Evolutionary conservation across 164 flowering plant genomes (phyloP), one percentile per base, ranked within the genome.

Genomic region (Sedum album): DNA sequence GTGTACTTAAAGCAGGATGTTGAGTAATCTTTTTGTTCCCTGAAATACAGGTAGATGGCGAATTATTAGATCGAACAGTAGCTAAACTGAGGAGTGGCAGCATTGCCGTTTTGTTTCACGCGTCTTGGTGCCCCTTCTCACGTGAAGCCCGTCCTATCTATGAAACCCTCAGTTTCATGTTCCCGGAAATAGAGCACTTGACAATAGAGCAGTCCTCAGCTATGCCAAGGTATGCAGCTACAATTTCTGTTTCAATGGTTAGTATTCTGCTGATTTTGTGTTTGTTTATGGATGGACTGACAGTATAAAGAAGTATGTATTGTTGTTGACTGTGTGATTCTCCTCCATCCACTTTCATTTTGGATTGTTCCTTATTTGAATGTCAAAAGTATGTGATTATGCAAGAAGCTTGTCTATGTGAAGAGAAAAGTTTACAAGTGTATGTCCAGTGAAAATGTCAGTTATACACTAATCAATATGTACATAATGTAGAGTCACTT

Each of bases 121-220:
- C 89, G 60, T 79, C 93, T 66, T 82, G 92, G 90, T 90, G 97
- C 76, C 92, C 94, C 23, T 90, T 90, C 75, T 93, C 98, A 35
- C 72, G 25, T 21, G 69, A 70, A 25, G 53, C 73, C 35, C 78
- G 51, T 14, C 66, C 81, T 9, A 84, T 74, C 49, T 87, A 82
- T 82, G 84, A 85, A 33, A 70, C 68, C 41, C 85, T 93, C 42
- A 81, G 86, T 77, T 84, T 84, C 68, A 82, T 86, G 92, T 93
- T 84, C 79, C 98, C 96, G 61, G 84, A 85, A 68, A 82, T 93
- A 39, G 76, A 78, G 38, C 98, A 93, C 78, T 70, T 89, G 75
- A 78, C 79, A 30, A 70, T 93, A 31, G 94, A 90, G 66, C 85
- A 86, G 71, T 85, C 98, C 48, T 78, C 82, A 62, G 92, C 81